Evolutionary conservation across 176 grass and related monocot genomes (phyloP).

Genomic region (Zea luxurians): DNA sequence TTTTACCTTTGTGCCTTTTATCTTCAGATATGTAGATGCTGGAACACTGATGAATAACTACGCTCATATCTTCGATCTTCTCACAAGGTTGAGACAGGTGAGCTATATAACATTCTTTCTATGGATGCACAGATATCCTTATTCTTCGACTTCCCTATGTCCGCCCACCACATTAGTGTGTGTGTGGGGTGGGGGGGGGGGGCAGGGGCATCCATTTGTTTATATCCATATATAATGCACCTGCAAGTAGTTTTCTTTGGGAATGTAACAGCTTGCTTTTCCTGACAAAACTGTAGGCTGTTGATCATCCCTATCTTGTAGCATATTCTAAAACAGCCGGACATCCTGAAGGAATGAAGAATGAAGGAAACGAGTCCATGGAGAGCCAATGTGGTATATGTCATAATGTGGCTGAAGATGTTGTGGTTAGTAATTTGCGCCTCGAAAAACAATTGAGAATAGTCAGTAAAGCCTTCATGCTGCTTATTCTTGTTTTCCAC

Average conservation of each 20-base stretch:
- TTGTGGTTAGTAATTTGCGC: constrained; percentile 57
- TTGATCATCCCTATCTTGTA: constrained; percentile 96
- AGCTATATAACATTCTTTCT: constrained; percentile 15
- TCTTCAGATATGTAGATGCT: constrained; percentile 78
- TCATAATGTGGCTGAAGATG: constrained; percentile 58
- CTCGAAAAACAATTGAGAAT: neutral
- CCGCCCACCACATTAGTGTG: constrained; percentile 9
- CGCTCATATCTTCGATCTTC: constrained; percentile 97
- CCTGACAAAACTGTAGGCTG: constrained; percentile 57
- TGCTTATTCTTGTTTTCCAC: constrained; percentile 28
- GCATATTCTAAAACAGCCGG: constrained; percentile 72
- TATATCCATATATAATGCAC: constrained; percentile 29
- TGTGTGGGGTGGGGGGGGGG: neutral
- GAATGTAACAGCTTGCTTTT: constrained; percentile 35
- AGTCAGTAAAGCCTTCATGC: neutral
- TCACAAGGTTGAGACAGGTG: constrained; percentile 92
- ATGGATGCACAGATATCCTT: constrained; percentile 18
- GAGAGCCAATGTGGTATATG: constrained; percentile 75
- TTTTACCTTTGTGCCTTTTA: constrained; percentile 24
- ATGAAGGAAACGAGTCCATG: constrained; percentile 34
- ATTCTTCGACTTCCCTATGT: constrained; percentile 5
- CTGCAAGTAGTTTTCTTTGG: neutral
- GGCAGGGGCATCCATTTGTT: neutral
- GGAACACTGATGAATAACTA: constrained; percentile 97
- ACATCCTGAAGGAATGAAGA: constrained; percentile 40